Base-by-base conservation (phyloP, 2,329 filamentous ascomycete species). In the Epichloe coenophiala region DNA sequence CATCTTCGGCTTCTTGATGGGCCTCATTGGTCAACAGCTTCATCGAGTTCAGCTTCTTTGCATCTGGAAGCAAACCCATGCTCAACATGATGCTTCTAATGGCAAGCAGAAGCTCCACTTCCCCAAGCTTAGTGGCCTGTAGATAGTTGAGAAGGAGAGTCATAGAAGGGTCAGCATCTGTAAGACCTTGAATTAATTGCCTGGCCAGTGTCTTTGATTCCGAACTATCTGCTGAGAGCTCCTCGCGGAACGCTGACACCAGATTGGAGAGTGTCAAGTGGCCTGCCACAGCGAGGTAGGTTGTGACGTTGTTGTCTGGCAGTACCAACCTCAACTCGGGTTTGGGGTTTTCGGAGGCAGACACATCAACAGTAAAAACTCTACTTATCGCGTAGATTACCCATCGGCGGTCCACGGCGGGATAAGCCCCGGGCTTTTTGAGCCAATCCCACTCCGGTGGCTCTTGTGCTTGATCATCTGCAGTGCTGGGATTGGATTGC, bases 1-100 rank as follows among this genome's bases (percentile, higher is more conserved):
- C 64, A 44, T 55, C 57, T 7, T 51, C 59, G 27, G 59, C 60
- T 35, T 64, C 56, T 15, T 49, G 15, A 9, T 44, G 33, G 7
- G 61, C 44, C 42, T 62, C 64, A 23, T 59, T 60, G 40, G 59
- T 62, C 48, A 65, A 46, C 5, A 67, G 60, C 49, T 67, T 67
- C 27, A 56, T 63, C 21, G 53, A 58, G 13, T 57, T 66, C 47
- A 58, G 56, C 55, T 59, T 65, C 51, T 57, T 65, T 9, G 62
- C 55, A 47, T 74, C 71, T 35, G 72, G 69, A 21, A 79, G 69
- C 36, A 81, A 63, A 53, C 84, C 83, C 40, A 90, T 74, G 57
- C 81, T 88, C 45, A 78, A 74, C 70, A 89, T 84, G 15, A 89
- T 70, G 2, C 77, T 67, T 49, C 80, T 76, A 48, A 89, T 76